Percentiles rank a stretch among this genome's conserved stretches.
Evolutionary conservation across 768 basidiomycete species (phyloP).

Genomic region (Psilocybe subaeruginosa): DNA sequence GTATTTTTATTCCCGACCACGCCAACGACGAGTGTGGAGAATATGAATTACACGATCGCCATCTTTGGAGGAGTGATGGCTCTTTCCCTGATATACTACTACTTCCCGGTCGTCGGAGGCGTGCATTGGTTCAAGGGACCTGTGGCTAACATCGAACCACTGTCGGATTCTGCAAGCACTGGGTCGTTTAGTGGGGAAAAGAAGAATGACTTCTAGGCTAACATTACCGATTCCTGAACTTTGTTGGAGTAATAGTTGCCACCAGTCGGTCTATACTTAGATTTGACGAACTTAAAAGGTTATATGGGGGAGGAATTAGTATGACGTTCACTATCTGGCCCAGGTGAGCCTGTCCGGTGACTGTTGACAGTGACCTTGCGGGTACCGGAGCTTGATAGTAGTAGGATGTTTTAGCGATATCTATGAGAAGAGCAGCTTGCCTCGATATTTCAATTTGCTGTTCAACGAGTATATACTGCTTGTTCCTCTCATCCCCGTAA

Average conservation of each 20-base stretch:
- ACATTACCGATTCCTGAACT: background rate
- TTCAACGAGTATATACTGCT: too few relatives aligned
- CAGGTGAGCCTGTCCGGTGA: too few relatives aligned
- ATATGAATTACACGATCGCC: slow-evolving; percentile 77
- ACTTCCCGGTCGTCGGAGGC: slow-evolving; percentile 71
- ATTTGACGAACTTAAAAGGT: too few relatives aligned
- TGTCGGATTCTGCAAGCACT: background rate
- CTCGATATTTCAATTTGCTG: too few relatives aligned
- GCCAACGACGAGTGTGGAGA: slow-evolving; percentile 39
- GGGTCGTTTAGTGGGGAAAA: background rate
- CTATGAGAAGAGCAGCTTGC: too few relatives aligned
- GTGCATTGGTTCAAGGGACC: slow-evolving; percentile 73
- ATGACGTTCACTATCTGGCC: too few relatives aligned
- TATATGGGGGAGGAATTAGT: too few relatives aligned
- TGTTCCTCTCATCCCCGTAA: too few relatives aligned
- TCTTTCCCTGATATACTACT: slow-evolving; percentile 66
- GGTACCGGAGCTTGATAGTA: too few relatives aligned
- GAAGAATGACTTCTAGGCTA: background rate
- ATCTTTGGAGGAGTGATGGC: slow-evolving; percentile 63
- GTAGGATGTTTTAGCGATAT: too few relatives aligned
- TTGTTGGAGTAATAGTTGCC: background rate
- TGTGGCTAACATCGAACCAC: slow-evolving; percentile 39
- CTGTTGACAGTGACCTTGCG: too few relatives aligned
- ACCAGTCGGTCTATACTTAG: too few relatives aligned
- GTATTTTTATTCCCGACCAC: slow-evolving; percentile 68